Percentiles rank a stretch among this genome's conserved stretches.
Conservation (phyloP, 2,329 filamentous ascomycete species). For the Aspergillus sp. region DNA sequence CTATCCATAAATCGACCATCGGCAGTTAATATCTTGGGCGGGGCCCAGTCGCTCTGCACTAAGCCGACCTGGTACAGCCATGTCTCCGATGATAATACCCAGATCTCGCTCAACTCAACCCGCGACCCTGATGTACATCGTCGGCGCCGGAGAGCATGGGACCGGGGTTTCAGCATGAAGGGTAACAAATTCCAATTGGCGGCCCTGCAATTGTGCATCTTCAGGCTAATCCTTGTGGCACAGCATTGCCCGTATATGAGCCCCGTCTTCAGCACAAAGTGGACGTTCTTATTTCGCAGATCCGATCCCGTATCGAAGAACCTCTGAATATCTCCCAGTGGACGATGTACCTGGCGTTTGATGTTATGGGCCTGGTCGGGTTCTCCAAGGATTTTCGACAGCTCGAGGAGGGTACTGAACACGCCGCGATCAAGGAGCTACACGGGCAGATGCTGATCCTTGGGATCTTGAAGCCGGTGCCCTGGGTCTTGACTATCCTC, state of each 20-base stretch:
- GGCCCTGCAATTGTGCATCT: background rate
- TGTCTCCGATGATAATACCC: constrained; percentile 12
- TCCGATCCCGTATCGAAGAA: background rate
- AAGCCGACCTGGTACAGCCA: constrained; percentile 19
- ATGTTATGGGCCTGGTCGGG: constrained; percentile 45
- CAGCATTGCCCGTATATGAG: background rate
- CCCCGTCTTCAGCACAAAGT: constrained; percentile 3
- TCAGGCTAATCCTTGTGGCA: background rate
- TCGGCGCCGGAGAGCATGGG: constrained; percentile 13
- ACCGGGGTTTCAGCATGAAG: constrained; percentile 12
- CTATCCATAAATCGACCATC: constrained; percentile 20
- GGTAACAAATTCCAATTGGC: constrained; percentile 1
- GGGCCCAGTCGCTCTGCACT: constrained; percentile 12
- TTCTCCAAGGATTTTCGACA: constrained; percentile 41
- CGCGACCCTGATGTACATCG: constrained; percentile 14
- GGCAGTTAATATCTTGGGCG: constrained; percentile 13
- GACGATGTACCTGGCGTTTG: constrained; percentile 40
- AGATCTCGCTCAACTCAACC: constrained; percentile 10
- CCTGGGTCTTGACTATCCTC: constrained; percentile 2
- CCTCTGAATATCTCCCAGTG: constrained; percentile 29
- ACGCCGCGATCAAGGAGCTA: constrained; percentile 18
- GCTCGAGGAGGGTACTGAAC: constrained; percentile 24
- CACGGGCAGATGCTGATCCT: background rate
- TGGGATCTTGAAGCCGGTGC: background rate
- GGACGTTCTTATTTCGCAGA: constrained; percentile 1